Base-by-base conservation (phyloP, 2,329 filamentous ascomycete genomes). In the Trichophyton verrucosum region DNA sequence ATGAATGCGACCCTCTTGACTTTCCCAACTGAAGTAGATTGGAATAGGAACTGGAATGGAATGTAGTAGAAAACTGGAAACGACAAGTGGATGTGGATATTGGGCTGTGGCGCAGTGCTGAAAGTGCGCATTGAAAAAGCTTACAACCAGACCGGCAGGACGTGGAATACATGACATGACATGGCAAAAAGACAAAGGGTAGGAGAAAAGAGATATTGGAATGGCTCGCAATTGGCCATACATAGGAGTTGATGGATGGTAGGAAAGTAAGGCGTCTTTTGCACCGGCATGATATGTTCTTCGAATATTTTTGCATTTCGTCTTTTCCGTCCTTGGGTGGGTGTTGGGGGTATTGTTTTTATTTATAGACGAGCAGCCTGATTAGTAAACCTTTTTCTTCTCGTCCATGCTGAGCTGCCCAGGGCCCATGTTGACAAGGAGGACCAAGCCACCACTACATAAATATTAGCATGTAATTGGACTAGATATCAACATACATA, bases 311-410 rank as follows among this genome's bases (percentile, higher is more conserved):
- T 27, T 49, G 15, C 38, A 15, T 38, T 60, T 55, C 27, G 46
- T 56, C 30, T 24, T 33, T 49, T 24, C 6, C 3, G 44, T 56
- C 36, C 44, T 17, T 36, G 24, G 17, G 3, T 4, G 27, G 40
- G 51, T 13, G 20, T n/a, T 15, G 40, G 6, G 40, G 24, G 24
- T 40, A 15, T 57, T 36, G 15, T 44, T 49, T 49, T 7, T 30
- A 30, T 1, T 30, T 47, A 15, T 55, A 55, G 15, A 20, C n/a
- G 36, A 56, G 53, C 27, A 6, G 20, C 11, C 6, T 17, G 22
- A 20, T 61, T 83, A 99, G 80, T 99, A 99, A 68, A 99, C 94
- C 84, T 99, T 99, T 86, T 99, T 99, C 89, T 99, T 99, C 85
- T 99, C 94, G 77, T 99, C 94, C 76, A 97, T 92, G 75, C 89